These are phyloP conservation scores for Pichia norvegensis DNA, from an alignment of 1,139 yeast species.

Conservation along the genomic window DNA sequence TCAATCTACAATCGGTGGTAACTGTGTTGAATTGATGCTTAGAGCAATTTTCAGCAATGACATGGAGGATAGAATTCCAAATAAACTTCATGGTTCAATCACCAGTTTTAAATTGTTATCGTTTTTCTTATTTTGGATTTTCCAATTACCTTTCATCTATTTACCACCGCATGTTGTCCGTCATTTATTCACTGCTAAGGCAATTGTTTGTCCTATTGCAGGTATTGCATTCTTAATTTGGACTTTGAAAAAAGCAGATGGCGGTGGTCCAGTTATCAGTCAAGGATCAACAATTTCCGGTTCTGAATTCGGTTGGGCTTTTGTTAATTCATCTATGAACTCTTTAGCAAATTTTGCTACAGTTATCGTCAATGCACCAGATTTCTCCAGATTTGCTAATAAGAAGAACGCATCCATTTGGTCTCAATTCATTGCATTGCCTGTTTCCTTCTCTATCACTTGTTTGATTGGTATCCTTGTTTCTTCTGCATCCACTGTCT, in stretches of 20 bases:
- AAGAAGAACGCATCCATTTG: conserved; percentile 41
- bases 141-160: conserved; percentile 69
- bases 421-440: conserved; percentile 60
- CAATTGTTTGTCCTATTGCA: conserved; percentile 69
- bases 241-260: conserved; percentile 70
- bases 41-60: conserved; percentile 60
- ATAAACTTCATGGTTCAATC: conserved; percentile 35
- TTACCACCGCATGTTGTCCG: conserved; percentile 76
- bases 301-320: conserved; percentile 70
- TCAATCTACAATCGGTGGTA: conserved; percentile 76
- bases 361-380: conserved; percentile 80
- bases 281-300: conserved; percentile 46
- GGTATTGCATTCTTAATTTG: conserved; percentile 74
- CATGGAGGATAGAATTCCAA: conserved; percentile 42
- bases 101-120: conserved; percentile 65
- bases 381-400: conserved; percentile 76
- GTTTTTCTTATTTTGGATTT: conserved; percentile 73
- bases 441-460: conserved; percentile 70
- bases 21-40: conserved; percentile 68
- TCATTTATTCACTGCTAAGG: conserved; percentile 74
- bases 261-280: conserved; percentile 61
- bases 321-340: conserved; percentile 70
- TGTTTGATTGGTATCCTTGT: conserved; percentile 82
- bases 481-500: conserved; percentile 65
- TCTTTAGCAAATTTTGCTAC: conserved; percentile 83